phyloP scores from a whole-genome alignment of 495 filamentous ascomycete genomes.

The Lineolata rhizophorae region DNA sequence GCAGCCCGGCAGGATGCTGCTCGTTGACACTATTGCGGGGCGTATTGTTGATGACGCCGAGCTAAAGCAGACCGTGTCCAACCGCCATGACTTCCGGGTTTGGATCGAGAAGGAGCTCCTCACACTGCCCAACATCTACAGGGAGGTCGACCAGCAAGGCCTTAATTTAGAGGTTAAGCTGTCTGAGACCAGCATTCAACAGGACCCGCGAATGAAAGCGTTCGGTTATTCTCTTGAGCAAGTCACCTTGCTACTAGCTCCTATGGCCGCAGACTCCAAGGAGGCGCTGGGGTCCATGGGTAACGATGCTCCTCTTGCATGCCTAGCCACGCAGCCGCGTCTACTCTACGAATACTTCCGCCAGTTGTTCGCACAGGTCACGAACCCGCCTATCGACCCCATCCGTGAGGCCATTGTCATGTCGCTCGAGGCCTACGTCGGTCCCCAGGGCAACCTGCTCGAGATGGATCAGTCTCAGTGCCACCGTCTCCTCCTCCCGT shows the following conservation, averaged over 20 bases:
- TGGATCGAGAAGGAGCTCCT: conserved; percentile 84
- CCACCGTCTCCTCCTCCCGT: conserved; percentile 64
- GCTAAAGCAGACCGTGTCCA: conserved; percentile 73
- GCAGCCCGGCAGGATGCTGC: conserved; percentile 90
- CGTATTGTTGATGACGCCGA: conserved; percentile 92
- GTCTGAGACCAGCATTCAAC: conserved; percentile 57
- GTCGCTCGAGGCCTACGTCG: conserved; percentile 95
- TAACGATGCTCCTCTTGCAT: conserved; percentile 90
- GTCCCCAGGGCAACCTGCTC: conserved; percentile 89
- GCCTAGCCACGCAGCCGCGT: conserved; percentile 71
- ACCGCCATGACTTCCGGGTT: conserved; percentile 61
- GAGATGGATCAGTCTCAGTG: conserved; percentile 90
- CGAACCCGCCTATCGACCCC: conserved; percentile 95
- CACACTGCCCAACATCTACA: conserved; percentile 51
- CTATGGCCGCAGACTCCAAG: conserved; percentile 97
- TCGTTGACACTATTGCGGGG: conserved; percentile 88
- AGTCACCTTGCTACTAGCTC: conserved; percentile 77
- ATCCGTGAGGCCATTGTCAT: conserved; percentile 98
- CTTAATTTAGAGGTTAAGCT: conserved; percentile 40
- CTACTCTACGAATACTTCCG: conserved; percentile 96
- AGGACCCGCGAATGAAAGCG: conserved; percentile 64
- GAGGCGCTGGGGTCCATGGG: conserved; percentile 99
- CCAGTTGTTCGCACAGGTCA: conserved; percentile 96
- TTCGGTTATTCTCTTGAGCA: conserved; percentile 97
- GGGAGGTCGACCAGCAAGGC: conserved; percentile 32